These are phyloP conservation scores for Saitozyma podzolica DNA, from an alignment of 768 basidiomycete species.

Conservation along the genomic window DNA sequence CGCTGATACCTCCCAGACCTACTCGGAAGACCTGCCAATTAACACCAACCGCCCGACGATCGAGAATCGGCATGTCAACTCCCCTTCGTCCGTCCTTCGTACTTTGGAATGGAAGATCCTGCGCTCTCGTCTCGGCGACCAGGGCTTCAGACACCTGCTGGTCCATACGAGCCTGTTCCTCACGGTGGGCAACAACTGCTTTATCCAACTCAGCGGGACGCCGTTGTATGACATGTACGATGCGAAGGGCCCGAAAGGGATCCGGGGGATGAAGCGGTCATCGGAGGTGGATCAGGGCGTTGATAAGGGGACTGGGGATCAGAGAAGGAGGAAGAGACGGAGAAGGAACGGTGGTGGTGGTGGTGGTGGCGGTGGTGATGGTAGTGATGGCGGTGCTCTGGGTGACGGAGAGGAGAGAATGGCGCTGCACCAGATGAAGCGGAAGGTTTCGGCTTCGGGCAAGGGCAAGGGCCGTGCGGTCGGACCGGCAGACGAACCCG, in stretches of 20 bases:
- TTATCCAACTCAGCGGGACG: slow-evolving; percentile 77
- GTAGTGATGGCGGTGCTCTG: not conserved
- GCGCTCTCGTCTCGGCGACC: slow-evolving; percentile 67
- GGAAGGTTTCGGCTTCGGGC: not conserved
- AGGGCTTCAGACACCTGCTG: slow-evolving; percentile 75
- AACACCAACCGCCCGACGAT: slow-evolving; percentile 40
- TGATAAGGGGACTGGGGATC: too few relatives aligned
- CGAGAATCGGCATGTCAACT: slow-evolving; percentile 42
- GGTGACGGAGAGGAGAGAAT: not conserved
- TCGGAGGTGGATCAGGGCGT: not conserved
- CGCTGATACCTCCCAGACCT: not conserved
- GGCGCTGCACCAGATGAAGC: not conserved
- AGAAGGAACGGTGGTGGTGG: too few relatives aligned
- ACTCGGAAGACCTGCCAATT: slow-evolving; percentile 19
- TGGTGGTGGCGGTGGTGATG: not conserved
- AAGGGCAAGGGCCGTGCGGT: slow-evolving; percentile 2
- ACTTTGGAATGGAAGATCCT: slow-evolving; percentile 32
- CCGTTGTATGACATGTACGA: slow-evolving; percentile 61
- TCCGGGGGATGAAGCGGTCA: slow-evolving; percentile 4
- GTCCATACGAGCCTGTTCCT: slow-evolving; percentile 72
- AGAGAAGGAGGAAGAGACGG: too few relatives aligned
- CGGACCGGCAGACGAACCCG: not conserved
- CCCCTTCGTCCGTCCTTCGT: slow-evolving; percentile 30
- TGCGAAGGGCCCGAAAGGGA: not conserved
- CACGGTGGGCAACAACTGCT: slow-evolving; percentile 76